phyloP scores from a whole-genome alignment of 2,329 filamentous ascomycete species.

The Chrysoporthe puriensis region DNA sequence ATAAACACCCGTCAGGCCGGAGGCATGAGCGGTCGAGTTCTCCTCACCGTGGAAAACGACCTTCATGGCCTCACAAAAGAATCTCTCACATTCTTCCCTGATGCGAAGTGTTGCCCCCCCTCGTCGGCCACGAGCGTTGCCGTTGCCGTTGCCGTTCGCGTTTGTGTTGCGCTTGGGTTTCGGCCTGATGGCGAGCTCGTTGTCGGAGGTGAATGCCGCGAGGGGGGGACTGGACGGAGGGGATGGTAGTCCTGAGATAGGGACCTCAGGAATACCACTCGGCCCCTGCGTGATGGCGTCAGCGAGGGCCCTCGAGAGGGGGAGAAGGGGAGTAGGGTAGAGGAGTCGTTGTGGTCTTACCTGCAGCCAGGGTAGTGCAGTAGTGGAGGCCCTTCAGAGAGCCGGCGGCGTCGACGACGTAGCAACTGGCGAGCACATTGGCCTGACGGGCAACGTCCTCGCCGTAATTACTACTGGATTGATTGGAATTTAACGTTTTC shows the following conservation, averaged over 20 bases:
- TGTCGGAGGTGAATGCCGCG: conserved; percentile 70
- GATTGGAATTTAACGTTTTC: conserved; percentile 70
- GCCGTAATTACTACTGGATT: conserved; percentile 80
- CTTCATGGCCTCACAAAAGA: conserved; percentile 97
- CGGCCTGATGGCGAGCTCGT: conserved; percentile 67
- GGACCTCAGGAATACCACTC: conserved; percentile 96
- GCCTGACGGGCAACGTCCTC: conserved; percentile 65
- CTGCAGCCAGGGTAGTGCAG: conserved; percentile 88
- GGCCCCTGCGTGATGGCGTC: conserved; percentile 58
- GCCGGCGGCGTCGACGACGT: conserved; percentile 75
- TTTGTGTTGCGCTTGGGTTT: conserved; percentile 49
- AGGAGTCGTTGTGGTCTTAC: conserved; percentile 47
- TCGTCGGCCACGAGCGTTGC: conserved; percentile 59
- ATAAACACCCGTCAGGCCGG: conserved; percentile 82
- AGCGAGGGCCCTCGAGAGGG: conserved; percentile 14
- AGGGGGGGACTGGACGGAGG: conserved; percentile 89
- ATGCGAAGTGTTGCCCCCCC: conserved; percentile 96
- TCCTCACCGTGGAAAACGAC: conserved; percentile 96
- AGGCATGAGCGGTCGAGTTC: conserved; percentile 75
- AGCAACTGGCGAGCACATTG: conserved; percentile 90
- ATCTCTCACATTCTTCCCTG: conserved; percentile 99
- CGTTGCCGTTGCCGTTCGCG: conserved; percentile 39
- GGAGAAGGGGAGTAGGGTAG: conserved; percentile 21
- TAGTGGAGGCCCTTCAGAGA: conserved; percentile 86
- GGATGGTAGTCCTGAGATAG: conserved; percentile 80